Conservation (phyloP, 192 early-diverging fungal genomes). For the Gonapodya prolifera region DNA sequence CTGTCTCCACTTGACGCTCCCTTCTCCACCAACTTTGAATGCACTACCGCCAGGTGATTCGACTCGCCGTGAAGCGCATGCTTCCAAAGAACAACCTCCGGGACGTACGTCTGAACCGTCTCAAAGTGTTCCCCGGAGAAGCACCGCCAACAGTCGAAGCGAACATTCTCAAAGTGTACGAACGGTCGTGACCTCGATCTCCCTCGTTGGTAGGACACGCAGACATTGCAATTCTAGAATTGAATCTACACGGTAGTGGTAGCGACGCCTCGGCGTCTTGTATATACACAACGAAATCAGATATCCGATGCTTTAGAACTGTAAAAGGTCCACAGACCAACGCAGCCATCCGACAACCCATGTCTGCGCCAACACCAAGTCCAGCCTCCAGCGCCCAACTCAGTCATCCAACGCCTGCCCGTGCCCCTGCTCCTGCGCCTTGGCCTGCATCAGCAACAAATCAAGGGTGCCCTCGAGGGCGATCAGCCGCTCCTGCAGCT, state of each 20-base stretch:
- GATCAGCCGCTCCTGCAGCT: slow-evolving; percentile 63
- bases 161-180: no score
- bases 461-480: slow-evolving; percentile 46
- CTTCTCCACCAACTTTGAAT: no score
- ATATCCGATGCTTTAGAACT: no score
- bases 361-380: not conserved
- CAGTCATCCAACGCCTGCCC: not conserved
- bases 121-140: slow-evolving; percentile 52
- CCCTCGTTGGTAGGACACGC: not conserved
- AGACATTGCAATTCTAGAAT: not conserved
- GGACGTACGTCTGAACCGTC: slow-evolving; percentile 55
- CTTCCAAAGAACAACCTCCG: slow-evolving; percentile 87
- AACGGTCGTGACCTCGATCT: not conserved
- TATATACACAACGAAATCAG: no score
- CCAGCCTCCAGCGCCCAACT: not conserved
- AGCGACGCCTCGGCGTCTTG: not conserved
- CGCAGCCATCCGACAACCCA: not conserved
- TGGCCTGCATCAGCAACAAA: not conserved
- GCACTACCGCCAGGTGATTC: slow-evolving; percentile 22
- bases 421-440: not conserved
- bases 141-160: not conserved
- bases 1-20: no score
- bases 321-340: no score
- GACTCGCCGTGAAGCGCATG: slow-evolving; percentile 88
- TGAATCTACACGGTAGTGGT: not conserved